A percentile compares a stretch with the other conserved stretches of the same genome.
These are phyloP conservation scores for Ogataea sp. DNA, from an alignment of 805 yeast genomes.

Conservation along the genomic window DNA sequence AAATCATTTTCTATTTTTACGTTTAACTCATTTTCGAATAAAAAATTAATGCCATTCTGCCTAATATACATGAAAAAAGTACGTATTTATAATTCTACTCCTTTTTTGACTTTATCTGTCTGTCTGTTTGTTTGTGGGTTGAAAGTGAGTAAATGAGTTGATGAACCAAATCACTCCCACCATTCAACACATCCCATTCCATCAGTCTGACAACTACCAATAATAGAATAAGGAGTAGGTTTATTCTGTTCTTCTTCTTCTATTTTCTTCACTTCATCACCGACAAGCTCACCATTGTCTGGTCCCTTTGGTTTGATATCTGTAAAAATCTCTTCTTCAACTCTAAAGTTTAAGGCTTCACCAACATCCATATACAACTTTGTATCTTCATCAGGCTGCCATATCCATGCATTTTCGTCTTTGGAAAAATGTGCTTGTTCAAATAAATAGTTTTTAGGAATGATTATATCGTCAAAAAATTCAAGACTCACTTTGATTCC, in stretches of 20 bases:
- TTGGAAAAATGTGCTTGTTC: constrained; percentile 38
- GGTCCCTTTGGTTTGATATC: constrained; percentile 78
- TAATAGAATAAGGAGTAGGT: constrained; percentile 69
- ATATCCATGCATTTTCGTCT: constrained; percentile 91
- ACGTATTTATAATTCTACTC: no score
- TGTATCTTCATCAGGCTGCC: constrained; percentile 69
- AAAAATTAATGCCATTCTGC: no score
- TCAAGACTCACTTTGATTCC: constrained; percentile 83
- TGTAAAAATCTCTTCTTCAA: constrained; percentile 81
- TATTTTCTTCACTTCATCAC: constrained; percentile 14
- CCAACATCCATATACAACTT: constrained; percentile 80
- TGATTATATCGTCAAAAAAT: constrained; percentile 86
- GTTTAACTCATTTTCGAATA: no score
- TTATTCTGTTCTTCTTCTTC: constrained; percentile 23
- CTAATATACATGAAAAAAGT: no score
- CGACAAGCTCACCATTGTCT: constrained; percentile 28
- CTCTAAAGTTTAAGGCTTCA: constrained; percentile 85
- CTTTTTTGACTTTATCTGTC: no score
- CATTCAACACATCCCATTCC: constrained; percentile 96
- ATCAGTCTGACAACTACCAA: constrained; percentile 89
- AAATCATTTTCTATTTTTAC: no score
- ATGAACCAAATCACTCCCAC: constrained; percentile 93
- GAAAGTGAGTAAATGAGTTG: no score
- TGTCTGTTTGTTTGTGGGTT: no score
- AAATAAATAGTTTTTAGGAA: constrained; percentile 76